Evolutionary conservation across 179 eudicot species (phyloP).

Genomic region (Gypsophila paniculata): DNA sequence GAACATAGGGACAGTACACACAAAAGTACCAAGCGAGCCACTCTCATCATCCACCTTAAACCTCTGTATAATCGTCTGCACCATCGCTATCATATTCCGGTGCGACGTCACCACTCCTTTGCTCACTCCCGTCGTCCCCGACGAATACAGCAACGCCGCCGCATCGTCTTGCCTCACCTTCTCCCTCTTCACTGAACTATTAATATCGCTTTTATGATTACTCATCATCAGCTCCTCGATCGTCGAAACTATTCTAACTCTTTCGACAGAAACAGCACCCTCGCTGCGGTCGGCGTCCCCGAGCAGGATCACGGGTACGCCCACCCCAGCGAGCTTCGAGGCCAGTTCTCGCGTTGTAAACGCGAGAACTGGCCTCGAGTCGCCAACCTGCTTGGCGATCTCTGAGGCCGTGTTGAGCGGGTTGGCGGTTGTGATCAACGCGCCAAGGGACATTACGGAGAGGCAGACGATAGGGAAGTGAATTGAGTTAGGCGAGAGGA

Average conservation of each 20-base stretch:
- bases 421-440: conserved; percentile 88
- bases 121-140: conserved; percentile 87
- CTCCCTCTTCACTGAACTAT: conserved; percentile 11
- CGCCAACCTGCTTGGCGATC: conserved; percentile 60
- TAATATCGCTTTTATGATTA: conserved; percentile 26
- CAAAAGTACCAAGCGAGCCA: conserved; percentile 30
- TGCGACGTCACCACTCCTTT: conserved; percentile 90
- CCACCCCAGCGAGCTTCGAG: conserved; percentile 40
- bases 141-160: conserved; percentile 78
- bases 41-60: conserved; percentile 33
- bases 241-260: conserved; percentile 32
- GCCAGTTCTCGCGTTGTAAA: conserved; percentile 55
- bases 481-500: conserved; percentile 85
- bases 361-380: conserved; percentile 65
- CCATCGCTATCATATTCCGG: conserved; percentile 72
- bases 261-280: background rate
- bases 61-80: conserved; percentile 46
- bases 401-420: conserved; percentile 70
- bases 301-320: conserved; percentile 45
- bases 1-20: conserved; percentile 95
- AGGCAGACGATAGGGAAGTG: conserved; percentile 84
- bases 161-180: conserved; percentile 59
- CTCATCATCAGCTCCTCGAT: conserved; percentile 30
- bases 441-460: conserved; percentile 82
- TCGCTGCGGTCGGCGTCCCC: conserved; percentile 10